These are phyloP conservation scores for Pseudogymnoascus sp. DNA, from an alignment of 2,329 filamentous ascomycete species.

Conservation along the genomic window DNA sequence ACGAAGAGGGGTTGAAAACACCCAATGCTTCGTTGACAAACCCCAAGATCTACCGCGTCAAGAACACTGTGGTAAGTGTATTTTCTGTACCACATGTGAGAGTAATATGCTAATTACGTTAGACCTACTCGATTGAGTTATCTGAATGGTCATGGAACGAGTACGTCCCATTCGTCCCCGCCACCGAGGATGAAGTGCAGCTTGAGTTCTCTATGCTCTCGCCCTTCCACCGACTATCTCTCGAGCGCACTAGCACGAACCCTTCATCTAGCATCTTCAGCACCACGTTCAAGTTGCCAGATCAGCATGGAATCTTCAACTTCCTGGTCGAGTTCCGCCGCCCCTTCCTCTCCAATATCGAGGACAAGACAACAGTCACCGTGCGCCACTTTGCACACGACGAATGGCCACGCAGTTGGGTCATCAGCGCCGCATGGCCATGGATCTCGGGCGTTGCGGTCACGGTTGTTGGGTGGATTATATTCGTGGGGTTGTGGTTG, in stretches of 20 bases:
- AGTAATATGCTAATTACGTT: constrained; percentile 7
- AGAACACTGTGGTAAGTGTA: constrained; percentile 83
- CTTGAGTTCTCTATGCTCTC: constrained; percentile 99
- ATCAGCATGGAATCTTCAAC: constrained; percentile 99
- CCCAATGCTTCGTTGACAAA: constrained; percentile 48
- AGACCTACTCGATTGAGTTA: constrained; percentile 56
- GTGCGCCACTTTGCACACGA: constrained; percentile 96
- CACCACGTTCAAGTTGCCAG: constrained; percentile 72
- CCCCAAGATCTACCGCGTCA: constrained; percentile 86
- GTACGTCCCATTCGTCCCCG: constrained; percentile 66
- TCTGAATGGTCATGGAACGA: constrained; percentile 75
- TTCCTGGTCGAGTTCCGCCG: constrained; percentile 97
- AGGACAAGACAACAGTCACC: constrained; percentile 91
- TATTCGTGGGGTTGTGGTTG: constrained; percentile 82
- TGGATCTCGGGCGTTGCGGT: constrained; percentile 86
- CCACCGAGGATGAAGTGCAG: constrained; percentile 67
- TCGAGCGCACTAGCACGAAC: constrained; percentile 51
- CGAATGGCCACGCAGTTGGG: constrained; percentile 87
- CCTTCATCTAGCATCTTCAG: constrained; percentile 66
- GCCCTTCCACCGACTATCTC: constrained; percentile 82
- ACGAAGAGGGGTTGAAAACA: constrained; percentile 46
- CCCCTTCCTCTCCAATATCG: constrained; percentile 78
- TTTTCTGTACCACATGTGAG: not conserved
- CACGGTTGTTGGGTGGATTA: constrained; percentile 76
- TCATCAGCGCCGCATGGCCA: constrained; percentile 85